Conservation (phyloP, 2,329 filamentous ascomycete genomes). For the Aspergillus calidoustus region DNA sequence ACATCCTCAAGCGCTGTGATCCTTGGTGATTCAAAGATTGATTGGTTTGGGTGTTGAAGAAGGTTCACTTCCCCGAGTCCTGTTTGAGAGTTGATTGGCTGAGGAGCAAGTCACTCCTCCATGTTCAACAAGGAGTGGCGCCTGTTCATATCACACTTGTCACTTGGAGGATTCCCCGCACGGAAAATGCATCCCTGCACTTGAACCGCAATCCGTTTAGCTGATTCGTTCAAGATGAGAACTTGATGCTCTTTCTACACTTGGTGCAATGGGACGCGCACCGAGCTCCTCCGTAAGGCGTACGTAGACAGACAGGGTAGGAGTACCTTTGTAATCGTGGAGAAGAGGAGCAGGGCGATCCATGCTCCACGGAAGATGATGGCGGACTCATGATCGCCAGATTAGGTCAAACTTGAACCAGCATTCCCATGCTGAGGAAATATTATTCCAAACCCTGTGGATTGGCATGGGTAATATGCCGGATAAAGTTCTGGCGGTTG, state of each 20-base stretch:
- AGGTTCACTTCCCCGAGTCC: constrained; percentile 1
- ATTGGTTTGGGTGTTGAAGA: constrained; percentile 20
- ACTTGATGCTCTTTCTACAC: neutral
- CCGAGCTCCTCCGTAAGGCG: constrained; percentile 5
- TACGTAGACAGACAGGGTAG: neutral
- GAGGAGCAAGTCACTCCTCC: neutral
- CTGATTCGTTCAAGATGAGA: neutral
- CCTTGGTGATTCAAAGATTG: constrained; percentile 15
- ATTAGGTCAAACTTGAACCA: constrained; percentile 2
- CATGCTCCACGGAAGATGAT: constrained; percentile 1
- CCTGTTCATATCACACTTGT: constrained; percentile 1
- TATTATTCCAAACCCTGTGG: constrained; percentile 1
- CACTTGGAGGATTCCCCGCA: constrained; percentile 6
- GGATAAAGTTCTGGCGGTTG: constrained; percentile 10
- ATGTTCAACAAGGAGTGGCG: neutral
- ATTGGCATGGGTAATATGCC: constrained; percentile 13
- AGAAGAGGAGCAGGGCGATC: neutral
- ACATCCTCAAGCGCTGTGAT: constrained; percentile 15
- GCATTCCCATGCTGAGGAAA: constrained; percentile 3
- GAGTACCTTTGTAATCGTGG: constrained; percentile 10
- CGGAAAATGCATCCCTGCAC: constrained; percentile 17
- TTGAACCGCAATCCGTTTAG: constrained; percentile 18
- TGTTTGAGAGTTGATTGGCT: constrained; percentile 10
- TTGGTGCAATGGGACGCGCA: neutral
- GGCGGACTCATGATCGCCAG: neutral